Percentiles rank a stretch among this genome's conserved stretches.
Evolutionary conservation across 2,329 filamentous ascomycete species (phyloP).

Genomic region (Endocalyx cinctus): DNA sequence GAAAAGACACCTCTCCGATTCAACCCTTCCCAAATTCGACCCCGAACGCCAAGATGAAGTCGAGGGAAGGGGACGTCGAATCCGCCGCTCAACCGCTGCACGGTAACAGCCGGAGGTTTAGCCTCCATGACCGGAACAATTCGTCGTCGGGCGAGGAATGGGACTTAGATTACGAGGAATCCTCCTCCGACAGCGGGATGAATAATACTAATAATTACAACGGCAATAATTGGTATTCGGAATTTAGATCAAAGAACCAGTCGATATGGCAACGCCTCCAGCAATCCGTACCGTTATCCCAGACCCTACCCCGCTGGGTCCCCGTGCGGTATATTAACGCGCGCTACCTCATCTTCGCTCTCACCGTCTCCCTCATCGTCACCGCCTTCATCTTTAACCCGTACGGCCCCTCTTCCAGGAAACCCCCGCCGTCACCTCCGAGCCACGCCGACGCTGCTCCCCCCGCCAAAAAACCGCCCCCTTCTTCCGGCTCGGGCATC

Average conservation of each 20-base stretch:
- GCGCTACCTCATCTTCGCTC: constrained; percentile 15
- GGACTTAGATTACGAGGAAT: constrained; percentile 17
- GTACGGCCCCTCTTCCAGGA: constrained; percentile 13
- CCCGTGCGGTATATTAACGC: constrained; percentile 18
- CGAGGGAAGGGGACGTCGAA: constrained; percentile 18
- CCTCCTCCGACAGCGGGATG: too few species aligned
- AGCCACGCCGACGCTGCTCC: background rate
- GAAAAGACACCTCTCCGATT: too few species aligned
- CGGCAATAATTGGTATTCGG: too few species aligned
- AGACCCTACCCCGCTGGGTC: constrained; percentile 17
- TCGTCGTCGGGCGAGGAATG: constrained; percentile 14
- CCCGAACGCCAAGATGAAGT: too few species aligned
- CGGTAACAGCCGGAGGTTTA: too few species aligned
- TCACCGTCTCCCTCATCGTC: constrained; percentile 16
- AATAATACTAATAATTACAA: too few species aligned
- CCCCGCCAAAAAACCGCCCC: too few species aligned
- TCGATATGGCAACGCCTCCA: constrained; percentile 19
- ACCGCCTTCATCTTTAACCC: constrained; percentile 21
- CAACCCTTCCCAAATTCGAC: too few species aligned
- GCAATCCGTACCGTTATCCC: too few species aligned
- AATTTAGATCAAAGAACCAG: too few species aligned
- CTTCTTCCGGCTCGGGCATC: too few species aligned
- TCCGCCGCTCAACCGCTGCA: constrained; percentile 16
- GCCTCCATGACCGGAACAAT: too few species aligned
- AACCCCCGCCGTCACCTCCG: constrained; percentile 4